Conservation (phyloP, 2,329 filamentous ascomycete genomes). For the Botryosphaeria agaves region DNA sequence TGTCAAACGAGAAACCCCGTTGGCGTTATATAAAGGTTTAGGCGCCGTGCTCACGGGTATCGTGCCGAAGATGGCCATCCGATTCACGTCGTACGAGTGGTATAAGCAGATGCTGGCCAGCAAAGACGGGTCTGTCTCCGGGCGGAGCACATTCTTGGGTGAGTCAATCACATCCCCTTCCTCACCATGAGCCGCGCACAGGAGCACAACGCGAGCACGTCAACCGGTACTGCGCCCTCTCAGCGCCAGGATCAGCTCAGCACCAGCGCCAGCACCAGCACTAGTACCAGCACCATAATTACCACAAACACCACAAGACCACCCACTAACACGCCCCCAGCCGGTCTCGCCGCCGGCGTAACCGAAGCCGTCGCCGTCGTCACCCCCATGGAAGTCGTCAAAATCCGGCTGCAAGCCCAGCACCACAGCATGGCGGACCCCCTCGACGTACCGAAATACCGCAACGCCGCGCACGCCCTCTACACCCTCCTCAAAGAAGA, state of each 20-base stretch:
- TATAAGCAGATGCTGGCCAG: slow-evolving; percentile 77
- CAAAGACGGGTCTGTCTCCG: slow-evolving; percentile 47
- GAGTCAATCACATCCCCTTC: slow-evolving; percentile 5
- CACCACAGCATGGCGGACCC: slow-evolving; percentile 97
- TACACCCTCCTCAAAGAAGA: slow-evolving; percentile 91
- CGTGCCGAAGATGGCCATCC: slow-evolving; percentile 97
- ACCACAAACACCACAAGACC: slow-evolving; percentile 4
- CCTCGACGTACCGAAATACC: slow-evolving; percentile 90
- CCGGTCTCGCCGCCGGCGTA: slow-evolving; percentile 80
- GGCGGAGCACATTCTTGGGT: slow-evolving; percentile 56
- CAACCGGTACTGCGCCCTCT: no score
- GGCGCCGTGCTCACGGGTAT: slow-evolving; percentile 93
- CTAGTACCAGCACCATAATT: no score
- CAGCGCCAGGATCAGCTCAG: no score
- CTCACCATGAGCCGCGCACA: no score
- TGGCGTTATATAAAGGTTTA: slow-evolving; percentile 95
- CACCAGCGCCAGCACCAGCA: no score
- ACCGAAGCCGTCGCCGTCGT: slow-evolving; percentile 95
- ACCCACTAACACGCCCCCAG: slow-evolving; percentile 28
- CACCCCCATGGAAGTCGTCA: slow-evolving; percentile 97
- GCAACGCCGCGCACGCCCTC: slow-evolving; percentile 66
- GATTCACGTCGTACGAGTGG: slow-evolving; percentile 91
- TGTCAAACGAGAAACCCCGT: slow-evolving; percentile 71
- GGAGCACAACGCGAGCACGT: no score
- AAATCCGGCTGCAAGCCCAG: slow-evolving; percentile 95